phyloP scores from a whole-genome alignment of 495 filamentous ascomycete genomes.

The Xylaria scruposa region DNA sequence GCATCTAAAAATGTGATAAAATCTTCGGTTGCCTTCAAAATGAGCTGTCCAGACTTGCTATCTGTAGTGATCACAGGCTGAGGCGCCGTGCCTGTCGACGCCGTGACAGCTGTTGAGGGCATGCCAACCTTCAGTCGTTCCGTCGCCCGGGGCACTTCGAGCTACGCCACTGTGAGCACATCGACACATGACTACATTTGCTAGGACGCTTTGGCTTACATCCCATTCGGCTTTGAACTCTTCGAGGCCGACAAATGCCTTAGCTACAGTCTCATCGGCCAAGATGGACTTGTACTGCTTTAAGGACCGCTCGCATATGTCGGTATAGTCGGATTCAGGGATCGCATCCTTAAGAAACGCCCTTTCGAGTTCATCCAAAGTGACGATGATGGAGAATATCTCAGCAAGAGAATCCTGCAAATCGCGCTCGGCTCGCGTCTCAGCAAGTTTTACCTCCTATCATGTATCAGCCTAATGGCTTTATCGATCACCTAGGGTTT shows the following conservation, averaged over 20 bases:
- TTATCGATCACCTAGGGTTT: not conserved
- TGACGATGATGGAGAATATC: conserved; percentile 96
- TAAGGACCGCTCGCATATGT: conserved; percentile 88
- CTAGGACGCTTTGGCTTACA: conserved; percentile 59
- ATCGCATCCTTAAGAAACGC: conserved; percentile 97
- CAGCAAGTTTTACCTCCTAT: conserved; percentile 90
- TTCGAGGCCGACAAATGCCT: conserved; percentile 85
- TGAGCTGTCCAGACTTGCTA: conserved; percentile 72
- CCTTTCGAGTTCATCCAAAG: conserved; percentile 93
- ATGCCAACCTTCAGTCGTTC: conserved; percentile 91
- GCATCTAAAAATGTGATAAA: conserved; percentile 99
- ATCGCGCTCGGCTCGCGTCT: conserved; percentile 84
- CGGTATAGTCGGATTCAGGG: conserved; percentile 88
- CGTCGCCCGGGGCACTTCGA: conserved; percentile 93
- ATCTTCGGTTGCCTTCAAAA: conserved; percentile 89
- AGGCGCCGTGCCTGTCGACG: conserved; percentile 53
- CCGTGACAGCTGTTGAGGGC: conserved; percentile 65
- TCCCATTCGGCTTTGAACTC: conserved; percentile 94
- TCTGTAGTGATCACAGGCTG: conserved; percentile 55
- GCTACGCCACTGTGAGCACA: conserved; percentile 54
- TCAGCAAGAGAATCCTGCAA: conserved; percentile 96
- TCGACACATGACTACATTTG: not conserved
- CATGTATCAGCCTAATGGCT: conserved; percentile 14
- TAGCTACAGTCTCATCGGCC: conserved; percentile 81
- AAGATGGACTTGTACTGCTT: conserved; percentile 97